Evolutionary conservation across 345 rosid species (phyloP), one percentile per base, ranked within the genome.

Genomic region (Kernera saxatilis): DNA sequence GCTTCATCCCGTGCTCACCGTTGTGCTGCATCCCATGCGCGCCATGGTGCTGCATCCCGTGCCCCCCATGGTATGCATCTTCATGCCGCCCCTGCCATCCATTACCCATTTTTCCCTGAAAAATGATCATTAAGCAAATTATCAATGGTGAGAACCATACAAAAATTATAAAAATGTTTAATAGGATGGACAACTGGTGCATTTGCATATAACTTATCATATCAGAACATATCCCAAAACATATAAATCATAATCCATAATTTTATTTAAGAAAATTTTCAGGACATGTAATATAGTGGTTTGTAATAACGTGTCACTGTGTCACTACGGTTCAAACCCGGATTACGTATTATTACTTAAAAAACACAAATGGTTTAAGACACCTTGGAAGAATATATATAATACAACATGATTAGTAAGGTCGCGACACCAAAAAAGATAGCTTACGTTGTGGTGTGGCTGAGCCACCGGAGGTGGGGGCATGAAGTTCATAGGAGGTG

Each of bases 1-100:
- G 51, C 52, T 59, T 13, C 51, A 70, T 60, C 13, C 18, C 71
- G 2, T 55, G 25, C 4, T 13, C 32, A 0, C 70, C 37, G 0
- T 61, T 52, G 5, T 51, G 75, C 10, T 60, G 15, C 74, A 59
- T 58, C 37, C 27, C 73, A 6, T 57, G 19, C 14, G 3, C 27
- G 2, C 30, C 43, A 0, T 49, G 51, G 5, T 49, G 22, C 44
- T 68, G 29, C 46, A 32, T 55, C 3, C 23, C 64, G 8, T 35
- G 21, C 22, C 5, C 30, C 0, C 43, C 32, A 10, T 43, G 72
- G 66, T 33, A 7, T 22, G 29, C 74, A 49, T 60, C 32, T 11
- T 26, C 76, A 25, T 23, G 64, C 36, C 18, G 18, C 5, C 45
- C 76, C 21, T 71, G 76, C 64, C 64, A 71, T 71, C 45, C 75